These are phyloP conservation scores for Barnettozyma hawaiiensis DNA, from an alignment of 1,139 yeast species.

Conservation along the genomic window DNA sequence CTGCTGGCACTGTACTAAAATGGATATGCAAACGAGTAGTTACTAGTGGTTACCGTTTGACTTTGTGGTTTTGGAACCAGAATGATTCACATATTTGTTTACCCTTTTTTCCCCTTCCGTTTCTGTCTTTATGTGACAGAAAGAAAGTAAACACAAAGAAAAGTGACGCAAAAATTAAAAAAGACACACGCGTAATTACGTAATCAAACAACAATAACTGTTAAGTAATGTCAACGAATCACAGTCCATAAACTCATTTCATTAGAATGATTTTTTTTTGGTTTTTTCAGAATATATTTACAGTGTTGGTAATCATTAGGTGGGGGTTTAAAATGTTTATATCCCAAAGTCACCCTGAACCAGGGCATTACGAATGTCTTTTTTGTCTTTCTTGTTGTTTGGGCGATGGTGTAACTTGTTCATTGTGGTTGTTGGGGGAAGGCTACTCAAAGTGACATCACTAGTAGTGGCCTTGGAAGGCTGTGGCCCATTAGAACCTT, in stretches of 20 bases:
- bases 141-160: too few species aligned
- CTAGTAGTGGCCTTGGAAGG: slow-evolving; percentile 15
- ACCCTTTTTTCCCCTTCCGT: too few species aligned
- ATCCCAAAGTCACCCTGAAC: slow-evolving; percentile 27
- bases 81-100: neutral
- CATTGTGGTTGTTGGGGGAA: slow-evolving; percentile 18
- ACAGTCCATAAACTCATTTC: neutral
- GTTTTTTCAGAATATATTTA: too few species aligned
- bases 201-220: neutral
- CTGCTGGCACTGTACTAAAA: too few species aligned
- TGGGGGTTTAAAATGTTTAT: slow-evolving; percentile 6
- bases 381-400: slow-evolving; percentile 18
- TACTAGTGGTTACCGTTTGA: too few species aligned
- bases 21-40: neutral
- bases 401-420: slow-evolving; percentile 22
- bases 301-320: neutral
- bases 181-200: neutral
- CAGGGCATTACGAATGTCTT: slow-evolving; percentile 23
- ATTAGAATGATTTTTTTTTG: neutral
- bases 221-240: too few species aligned
- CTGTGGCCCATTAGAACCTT: slow-evolving; percentile 5
- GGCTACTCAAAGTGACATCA: slow-evolving; percentile 17
- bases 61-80: neutral
- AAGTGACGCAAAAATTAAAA: too few species aligned
- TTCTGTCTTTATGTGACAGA: too few species aligned